These are phyloP conservation scores for Westerdykella ornata DNA, from an alignment of 2,329 filamentous ascomycete species.

Conservation along the genomic window DNA sequence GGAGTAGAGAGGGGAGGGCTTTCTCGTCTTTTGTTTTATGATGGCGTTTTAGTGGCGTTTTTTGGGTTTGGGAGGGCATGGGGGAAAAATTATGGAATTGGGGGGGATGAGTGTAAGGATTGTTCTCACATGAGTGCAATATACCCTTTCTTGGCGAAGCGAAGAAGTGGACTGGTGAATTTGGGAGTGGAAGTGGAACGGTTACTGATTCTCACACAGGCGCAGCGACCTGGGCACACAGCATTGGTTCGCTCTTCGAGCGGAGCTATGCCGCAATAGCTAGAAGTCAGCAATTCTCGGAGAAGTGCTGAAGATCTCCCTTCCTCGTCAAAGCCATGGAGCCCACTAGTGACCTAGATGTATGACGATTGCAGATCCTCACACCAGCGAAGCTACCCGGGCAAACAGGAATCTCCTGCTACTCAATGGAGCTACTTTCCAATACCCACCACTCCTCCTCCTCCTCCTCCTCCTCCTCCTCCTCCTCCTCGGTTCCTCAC, in stretches of 20 bases:
- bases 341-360: too few relatives aligned
- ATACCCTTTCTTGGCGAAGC: background rate
- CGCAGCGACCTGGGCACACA: too few relatives aligned
- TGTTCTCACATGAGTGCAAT: background rate
- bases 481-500: background rate
- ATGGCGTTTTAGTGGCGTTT: slow-evolving; percentile 2
- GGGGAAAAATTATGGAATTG: background rate
- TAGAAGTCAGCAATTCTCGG: too few relatives aligned
- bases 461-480: background rate
- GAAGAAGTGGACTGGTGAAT: too few relatives aligned
- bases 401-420: background rate
- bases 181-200: too few relatives aligned
- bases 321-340: too few relatives aligned
- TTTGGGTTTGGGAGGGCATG: background rate
- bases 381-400: background rate
- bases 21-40: background rate
- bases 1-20: slow-evolving; percentile 24
- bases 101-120: background rate
- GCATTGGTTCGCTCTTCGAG: too few relatives aligned
- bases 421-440: background rate
- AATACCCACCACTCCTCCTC: background rate
- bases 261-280: too few relatives aligned
- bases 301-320: too few relatives aligned
- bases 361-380: too few relatives aligned
- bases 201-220: too few relatives aligned